Base-by-base conservation (phyloP, 768 basidiomycete genomes). In the Boletus tomentosulus region DNA sequence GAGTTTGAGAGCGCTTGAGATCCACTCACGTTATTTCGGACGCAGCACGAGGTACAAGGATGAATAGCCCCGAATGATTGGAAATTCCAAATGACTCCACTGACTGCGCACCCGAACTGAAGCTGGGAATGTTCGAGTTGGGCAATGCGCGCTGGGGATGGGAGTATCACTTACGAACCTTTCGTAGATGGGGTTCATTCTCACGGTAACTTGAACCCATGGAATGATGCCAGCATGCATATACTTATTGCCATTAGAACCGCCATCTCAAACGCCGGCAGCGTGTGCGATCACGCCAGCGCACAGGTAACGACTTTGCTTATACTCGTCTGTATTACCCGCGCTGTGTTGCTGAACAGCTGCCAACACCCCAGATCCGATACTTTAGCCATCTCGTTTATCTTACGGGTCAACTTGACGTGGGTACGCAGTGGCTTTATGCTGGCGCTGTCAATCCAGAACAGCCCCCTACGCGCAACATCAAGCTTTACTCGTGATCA, bases 81-180 rank as follows among this genome's bases (percentile, higher is more conserved):
- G 19, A 19, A 19, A 19, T 19, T 19, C 19, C 19, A n/a, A 51
- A 57, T 42, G 42, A 41, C 31, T 19, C 19, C 8, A 15, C 44
- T 22, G 27, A 39, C 24, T 22, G 34, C 19, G 44, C 43, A 62
- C 54, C 54, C 54, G 46, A 63, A 63, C 15, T 50, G 61, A 56
- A 49, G 54, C 51, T 55, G 57, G 51, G 57, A 59, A 62, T 30
- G 16, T 41, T 19, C 6, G 27, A 22, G 45, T 50, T 24, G 54
- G 44, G 49, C 19, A 25, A 16, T 13, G 22, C 15, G 31, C 47
- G 4, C 43, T 44, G 27, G 28, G n/a, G 48, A 24, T 22, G 48
- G 38, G 34, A 37, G 35, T 59, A 53, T 51, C 53, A 19, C 22
- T 24, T 16, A 38, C 16, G 10, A 41, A 27, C 8, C 16, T 58